phyloP scores from a whole-genome alignment of 192 early-diverging fungal species.

The Chytriomyces sp. region DNA sequence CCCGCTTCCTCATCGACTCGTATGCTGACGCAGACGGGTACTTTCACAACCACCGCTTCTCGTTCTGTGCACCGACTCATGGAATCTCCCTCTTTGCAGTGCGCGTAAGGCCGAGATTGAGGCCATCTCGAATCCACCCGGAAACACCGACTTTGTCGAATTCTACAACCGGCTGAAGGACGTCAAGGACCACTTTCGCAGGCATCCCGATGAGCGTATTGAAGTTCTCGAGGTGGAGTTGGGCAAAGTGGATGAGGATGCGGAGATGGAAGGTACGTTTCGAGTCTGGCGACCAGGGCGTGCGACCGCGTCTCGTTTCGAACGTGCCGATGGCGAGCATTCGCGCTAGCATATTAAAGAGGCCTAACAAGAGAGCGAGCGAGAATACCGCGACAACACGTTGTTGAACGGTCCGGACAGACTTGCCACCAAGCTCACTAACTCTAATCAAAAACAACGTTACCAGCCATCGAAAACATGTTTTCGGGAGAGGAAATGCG shows the following conservation, averaged over 20 bases:
- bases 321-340: no score
- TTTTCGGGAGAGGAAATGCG: constrained; percentile 92
- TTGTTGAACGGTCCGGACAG: no score
- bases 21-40: constrained; percentile 78
- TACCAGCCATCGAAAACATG: constrained; percentile 77
- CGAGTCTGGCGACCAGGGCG: no score
- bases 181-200: constrained; percentile 80
- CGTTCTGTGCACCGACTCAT: neutral
- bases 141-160: constrained; percentile 66
- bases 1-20: constrained; percentile 61
- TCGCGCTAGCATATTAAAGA: neutral
- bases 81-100: constrained; percentile 34
- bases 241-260: constrained; percentile 27
- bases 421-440: no score
- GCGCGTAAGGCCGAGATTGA: constrained; percentile 70
- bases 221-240: constrained; percentile 73
- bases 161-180: constrained; percentile 84
- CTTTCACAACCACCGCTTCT: neutral
- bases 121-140: constrained; percentile 62
- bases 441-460: no score
- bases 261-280: constrained; percentile 20
- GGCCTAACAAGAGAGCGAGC: neutral
- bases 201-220: constrained; percentile 74
- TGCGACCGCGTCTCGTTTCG: no score
- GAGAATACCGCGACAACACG: no score